phyloP scores from a whole-genome alignment of 2,329 filamentous ascomycete genomes.

The Gliomastix tumulicola region DNA sequence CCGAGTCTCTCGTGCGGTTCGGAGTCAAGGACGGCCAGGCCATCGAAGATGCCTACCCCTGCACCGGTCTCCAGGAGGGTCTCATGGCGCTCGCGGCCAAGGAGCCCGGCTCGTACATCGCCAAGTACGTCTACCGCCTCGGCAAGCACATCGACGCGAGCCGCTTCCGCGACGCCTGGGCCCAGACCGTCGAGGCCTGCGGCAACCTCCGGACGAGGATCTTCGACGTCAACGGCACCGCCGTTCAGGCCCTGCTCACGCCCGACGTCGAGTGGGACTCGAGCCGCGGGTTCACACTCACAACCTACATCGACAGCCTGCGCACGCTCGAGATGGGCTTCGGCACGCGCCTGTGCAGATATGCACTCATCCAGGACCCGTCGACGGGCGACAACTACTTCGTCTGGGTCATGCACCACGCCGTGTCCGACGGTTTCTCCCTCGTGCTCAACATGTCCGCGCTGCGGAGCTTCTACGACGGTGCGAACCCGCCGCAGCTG shows the following conservation, averaged over 20 bases:
- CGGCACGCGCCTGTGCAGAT: neutral
- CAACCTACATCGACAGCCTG: neutral
- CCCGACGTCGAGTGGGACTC: neutral
- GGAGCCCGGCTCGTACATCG: slow-evolving; percentile 21
- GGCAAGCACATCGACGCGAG: slow-evolving; percentile 7
- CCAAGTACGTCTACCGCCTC: slow-evolving; percentile 13
- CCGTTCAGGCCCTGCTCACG: slow-evolving; percentile 6
- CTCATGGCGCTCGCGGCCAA: slow-evolving; percentile 22
- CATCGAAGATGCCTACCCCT: slow-evolving; percentile 23
- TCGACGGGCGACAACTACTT: slow-evolving; percentile 1
- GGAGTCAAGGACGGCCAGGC: neutral
- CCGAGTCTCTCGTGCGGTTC: neutral
- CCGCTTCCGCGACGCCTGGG: slow-evolving; percentile 6
- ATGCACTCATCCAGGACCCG: neutral
- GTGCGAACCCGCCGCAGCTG: neutral
- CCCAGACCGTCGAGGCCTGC: neutral
- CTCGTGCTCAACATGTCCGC: slow-evolving; percentile 2
- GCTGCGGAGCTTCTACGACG: slow-evolving; percentile 1
- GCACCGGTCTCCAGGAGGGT: slow-evolving; percentile 25
- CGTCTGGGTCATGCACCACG: slow-evolving; percentile 3
- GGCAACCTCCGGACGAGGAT: slow-evolving; percentile 9
- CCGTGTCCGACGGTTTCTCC: slow-evolving; percentile 1
- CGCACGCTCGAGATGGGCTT: neutral
- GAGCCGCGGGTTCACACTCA: neutral
- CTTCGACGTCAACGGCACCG: slow-evolving; percentile 4